Conservation (phyloP, 129 eudicot genomes). For the Mikania micrantha region DNA sequence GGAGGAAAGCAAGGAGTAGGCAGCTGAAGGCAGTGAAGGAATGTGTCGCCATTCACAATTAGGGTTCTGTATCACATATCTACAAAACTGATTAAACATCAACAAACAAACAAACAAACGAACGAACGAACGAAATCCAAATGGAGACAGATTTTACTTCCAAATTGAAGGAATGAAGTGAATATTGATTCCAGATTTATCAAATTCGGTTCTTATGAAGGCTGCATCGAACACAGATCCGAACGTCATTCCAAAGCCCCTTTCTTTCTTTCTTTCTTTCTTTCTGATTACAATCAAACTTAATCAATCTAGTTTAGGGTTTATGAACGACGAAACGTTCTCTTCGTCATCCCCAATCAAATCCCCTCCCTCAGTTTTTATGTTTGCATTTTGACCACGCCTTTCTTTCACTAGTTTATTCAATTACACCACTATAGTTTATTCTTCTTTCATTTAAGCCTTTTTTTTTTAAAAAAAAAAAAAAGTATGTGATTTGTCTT, state of each 20-base stretch:
- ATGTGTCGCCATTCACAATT: conserved; percentile 73
- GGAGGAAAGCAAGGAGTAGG: conserved; percentile 62
- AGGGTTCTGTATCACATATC: conserved; percentile 79
- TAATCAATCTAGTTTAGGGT: neutral
- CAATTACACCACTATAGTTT: no score
- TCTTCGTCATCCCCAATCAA: no score
- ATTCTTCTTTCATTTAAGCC: no score
- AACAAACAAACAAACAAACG: neutral
- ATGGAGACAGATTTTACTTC: conserved; percentile 47
- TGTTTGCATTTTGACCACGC: neutral
- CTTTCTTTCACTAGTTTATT: no score
- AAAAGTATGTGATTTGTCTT: no score
- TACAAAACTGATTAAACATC: conserved; percentile 1
- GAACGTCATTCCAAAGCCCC: conserved; percentile 31
- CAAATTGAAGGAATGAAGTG: conserved; percentile 82
- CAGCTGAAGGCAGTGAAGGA: conserved; percentile 77
- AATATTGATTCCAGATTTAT: conserved; percentile 56
- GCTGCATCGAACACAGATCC: conserved; percentile 79
- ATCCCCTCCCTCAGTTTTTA: conserved; percentile 1
- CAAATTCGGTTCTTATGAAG: conserved; percentile 55
- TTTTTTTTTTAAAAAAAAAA: no score
- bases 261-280: neutral
- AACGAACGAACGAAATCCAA: neutral
- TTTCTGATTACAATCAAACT: neutral
- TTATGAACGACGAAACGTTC: neutral